These are phyloP conservation scores for Penicillium sp. DNA, from an alignment of 2,329 filamentous ascomycete species.

Conservation along the genomic window DNA sequence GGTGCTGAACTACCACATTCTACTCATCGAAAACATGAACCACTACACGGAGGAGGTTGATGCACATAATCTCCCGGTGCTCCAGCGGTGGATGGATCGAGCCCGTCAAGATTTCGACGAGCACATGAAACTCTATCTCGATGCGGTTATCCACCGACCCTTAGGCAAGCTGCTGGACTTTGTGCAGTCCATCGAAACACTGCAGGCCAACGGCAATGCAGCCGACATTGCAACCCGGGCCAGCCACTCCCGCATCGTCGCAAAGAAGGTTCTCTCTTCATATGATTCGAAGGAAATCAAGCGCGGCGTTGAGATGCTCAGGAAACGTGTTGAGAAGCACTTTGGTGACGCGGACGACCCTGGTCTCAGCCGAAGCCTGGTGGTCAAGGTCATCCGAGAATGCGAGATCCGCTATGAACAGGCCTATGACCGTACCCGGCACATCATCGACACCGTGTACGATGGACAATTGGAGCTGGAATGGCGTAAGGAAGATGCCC, in stretches of 20 bases:
- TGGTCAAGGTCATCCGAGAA: constrained; percentile 56
- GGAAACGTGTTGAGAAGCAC: constrained; percentile 93
- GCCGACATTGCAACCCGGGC: constrained; percentile 69
- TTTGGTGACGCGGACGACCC: constrained; percentile 85
- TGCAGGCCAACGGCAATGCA: constrained; percentile 53
- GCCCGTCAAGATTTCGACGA: constrained; percentile 74
- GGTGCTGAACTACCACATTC: constrained; percentile 91
- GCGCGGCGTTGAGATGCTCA: constrained; percentile 82
- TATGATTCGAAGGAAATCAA: constrained; percentile 81
- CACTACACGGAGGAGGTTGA: constrained; percentile 93
- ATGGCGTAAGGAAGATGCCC: constrained; percentile 45
- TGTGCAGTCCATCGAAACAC: constrained; percentile 77
- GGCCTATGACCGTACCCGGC: constrained; percentile 48
- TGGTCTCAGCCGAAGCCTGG: constrained; percentile 55
- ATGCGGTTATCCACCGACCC: constrained; percentile 80
- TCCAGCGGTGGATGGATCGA: constrained; percentile 76
- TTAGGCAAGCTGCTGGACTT: constrained; percentile 89
- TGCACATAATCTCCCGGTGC: constrained; percentile 63
- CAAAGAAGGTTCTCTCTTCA: constrained; percentile 76
- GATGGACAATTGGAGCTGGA: constrained; percentile 45
- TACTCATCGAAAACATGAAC: constrained; percentile 98
- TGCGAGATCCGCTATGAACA: constrained; percentile 55
- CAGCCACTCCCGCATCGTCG: constrained; percentile 73
- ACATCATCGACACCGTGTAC: constrained; percentile 43
- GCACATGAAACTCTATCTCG: constrained; percentile 81